Conservation (phyloP, 2,329 filamentous ascomycete genomes). For the Alternaria metachromatica region DNA sequence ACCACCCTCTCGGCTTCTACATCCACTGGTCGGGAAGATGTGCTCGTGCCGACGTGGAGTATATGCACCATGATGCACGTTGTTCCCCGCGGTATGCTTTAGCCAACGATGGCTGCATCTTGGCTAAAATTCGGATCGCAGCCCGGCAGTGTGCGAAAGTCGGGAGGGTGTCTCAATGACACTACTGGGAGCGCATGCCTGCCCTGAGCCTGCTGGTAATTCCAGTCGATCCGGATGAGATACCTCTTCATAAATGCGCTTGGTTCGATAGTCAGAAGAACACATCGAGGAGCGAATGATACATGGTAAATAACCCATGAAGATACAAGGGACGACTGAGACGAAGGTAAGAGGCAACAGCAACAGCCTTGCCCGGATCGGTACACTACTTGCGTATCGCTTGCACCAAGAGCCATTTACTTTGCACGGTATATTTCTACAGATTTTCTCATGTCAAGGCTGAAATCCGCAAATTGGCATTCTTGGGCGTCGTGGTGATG, state of each 20-base stretch:
- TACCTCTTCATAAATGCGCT: not conserved
- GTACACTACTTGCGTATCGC: not conserved
- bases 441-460: not conserved
- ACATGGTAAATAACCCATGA: not conserved
- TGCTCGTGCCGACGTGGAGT: constrained; percentile 46
- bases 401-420: not conserved
- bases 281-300: not conserved
- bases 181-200: not conserved
- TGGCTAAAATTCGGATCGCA: constrained; percentile 57
- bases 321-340: too few species aligned
- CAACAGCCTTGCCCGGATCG: not conserved
- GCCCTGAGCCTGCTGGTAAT: not conserved
- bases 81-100: constrained; percentile 42
- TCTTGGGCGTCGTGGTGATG: not conserved
- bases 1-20: constrained; percentile 47
- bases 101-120: constrained; percentile 49
- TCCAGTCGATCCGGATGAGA: not conserved
- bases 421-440: not conserved
- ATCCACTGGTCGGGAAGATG: constrained; percentile 36
- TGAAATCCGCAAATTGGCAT: not conserved
- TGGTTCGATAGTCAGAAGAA: not conserved
- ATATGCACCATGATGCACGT: constrained; percentile 51
- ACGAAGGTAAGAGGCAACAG: too few species aligned
- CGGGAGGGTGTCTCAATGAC: constrained; percentile 36
- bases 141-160: constrained; percentile 59